Evolutionary conservation across 257 asterid species (phyloP).

Genomic region (Capsicum pubescens): DNA sequence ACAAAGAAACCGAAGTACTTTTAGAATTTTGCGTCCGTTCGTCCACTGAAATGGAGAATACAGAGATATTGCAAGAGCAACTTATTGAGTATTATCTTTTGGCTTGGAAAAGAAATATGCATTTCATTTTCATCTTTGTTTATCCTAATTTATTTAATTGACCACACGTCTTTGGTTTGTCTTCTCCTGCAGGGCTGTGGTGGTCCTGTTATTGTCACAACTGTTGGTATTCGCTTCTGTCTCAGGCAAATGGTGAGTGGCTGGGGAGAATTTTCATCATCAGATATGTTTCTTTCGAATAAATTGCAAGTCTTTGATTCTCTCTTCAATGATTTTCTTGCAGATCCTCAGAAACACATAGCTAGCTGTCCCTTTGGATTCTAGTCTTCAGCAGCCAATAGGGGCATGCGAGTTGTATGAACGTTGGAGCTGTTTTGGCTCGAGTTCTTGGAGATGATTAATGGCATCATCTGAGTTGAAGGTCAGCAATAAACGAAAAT

Average conservation of each 20-base stretch:
- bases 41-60: background rate
- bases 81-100: background rate
- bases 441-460: background rate
- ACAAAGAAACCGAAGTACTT: background rate
- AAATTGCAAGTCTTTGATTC: background rate
- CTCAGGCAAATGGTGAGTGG: background rate
- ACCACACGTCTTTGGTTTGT: background rate
- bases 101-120: background rate
- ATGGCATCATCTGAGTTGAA: background rate
- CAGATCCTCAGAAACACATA: conserved; percentile 14
- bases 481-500: background rate
- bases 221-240: background rate
- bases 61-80: background rate
- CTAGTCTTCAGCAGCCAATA: background rate
- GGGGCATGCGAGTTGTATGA: background rate
- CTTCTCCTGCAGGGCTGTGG: too few species aligned
- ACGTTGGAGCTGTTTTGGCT: background rate
- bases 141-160: background rate
- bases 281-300: background rate
- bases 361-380: background rate
- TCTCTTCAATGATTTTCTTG: background rate
- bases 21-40: background rate
- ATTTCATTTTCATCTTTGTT: background rate
- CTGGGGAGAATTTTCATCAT: background rate
- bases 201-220: background rate